Evolutionary conservation across 331 rosid species (phyloP), one percentile per base, ranked within the genome.

Genomic region (Pyrus hybrid): DNA sequence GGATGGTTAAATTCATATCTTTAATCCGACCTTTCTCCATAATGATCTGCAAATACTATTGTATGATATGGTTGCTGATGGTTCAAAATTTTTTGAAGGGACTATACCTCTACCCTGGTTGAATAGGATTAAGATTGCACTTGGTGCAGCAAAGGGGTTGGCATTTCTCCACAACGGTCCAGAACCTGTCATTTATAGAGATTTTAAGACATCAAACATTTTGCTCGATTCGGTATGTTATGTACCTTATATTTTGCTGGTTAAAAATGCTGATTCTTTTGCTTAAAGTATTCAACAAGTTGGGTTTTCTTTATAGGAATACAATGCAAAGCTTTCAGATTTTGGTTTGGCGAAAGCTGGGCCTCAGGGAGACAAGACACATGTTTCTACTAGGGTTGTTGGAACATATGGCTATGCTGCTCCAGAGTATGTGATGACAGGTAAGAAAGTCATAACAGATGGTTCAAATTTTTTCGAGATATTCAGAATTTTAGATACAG

Each of bases 291-390:
- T 64, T 64, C 33, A 74, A 43, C 69, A 51, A 70, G 56, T n/a
- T 6, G 17, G 43, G 51, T 14, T 22, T 70, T 26, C 20, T 60
- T 45, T 68, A 23, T 75, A 94, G 99, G 99, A 90, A 78, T 94
- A 94, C 81, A 92, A 87, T 77, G 93, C 99, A 5, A 92, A 95
- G 97, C 99, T 95, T 79, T 95, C 99, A 77, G 97, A 92, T 89
- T 95, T 95, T 77, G 99, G 99, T 77, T 91, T 92, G 77, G 99
- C 99, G 10, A 95, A 95, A 89, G 93, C 99, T n/a, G 97, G 97
- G 68, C 97, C 99, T 74, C 97, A 89, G 77, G 99, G 97, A 80
- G 97, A 92, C 86, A 92, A 90, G 72, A 89, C 97, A 49, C 99
- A 92, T 84, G 97, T 92, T 81, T 92, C 99, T 30, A 92, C 97